Percentiles rank a stretch among this genome's conserved stretches.
Evolutionary conservation across 1,284 basidiomycete species (phyloP).

Genomic region (Trichosporon faecale): DNA sequence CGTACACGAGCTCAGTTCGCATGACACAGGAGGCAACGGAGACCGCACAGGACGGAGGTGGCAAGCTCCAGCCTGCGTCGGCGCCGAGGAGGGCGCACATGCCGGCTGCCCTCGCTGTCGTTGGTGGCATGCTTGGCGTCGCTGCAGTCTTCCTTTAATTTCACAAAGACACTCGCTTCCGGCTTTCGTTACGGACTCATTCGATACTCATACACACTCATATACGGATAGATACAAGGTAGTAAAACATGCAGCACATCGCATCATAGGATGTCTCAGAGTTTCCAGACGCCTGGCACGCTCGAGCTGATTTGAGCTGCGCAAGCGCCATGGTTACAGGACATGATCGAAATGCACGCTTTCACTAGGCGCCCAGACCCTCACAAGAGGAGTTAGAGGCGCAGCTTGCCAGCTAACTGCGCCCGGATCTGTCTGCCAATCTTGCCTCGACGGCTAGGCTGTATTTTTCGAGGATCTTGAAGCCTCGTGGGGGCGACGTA

Average conservation of each 20-base stretch:
- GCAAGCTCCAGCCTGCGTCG: not conserved
- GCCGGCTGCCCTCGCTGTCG: not conserved
- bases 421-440: too few species aligned
- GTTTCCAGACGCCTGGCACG: too few species aligned
- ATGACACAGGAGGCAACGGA: constrained; percentile 2
- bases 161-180: not conserved
- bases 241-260: not conserved
- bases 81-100: not conserved
- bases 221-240: not conserved
- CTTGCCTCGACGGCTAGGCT: too few species aligned
- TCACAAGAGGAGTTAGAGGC: too few species aligned
- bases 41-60: not conserved
- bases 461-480: too few species aligned
- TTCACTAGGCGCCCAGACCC: too few species aligned
- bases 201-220: not conserved
- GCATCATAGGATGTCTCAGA: not conserved
- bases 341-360: too few species aligned
- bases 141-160: not conserved
- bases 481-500: too few species aligned
- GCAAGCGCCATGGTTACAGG: too few species aligned
- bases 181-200: not conserved
- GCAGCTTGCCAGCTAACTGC: too few species aligned
- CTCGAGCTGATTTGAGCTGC: too few species aligned
- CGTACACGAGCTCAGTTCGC: not conserved
- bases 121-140: not conserved